These are phyloP conservation scores for Chlamydomonas asymmetrica DNA, from an alignment of 139 green algal genomes.

Conservation along the genomic window DNA sequence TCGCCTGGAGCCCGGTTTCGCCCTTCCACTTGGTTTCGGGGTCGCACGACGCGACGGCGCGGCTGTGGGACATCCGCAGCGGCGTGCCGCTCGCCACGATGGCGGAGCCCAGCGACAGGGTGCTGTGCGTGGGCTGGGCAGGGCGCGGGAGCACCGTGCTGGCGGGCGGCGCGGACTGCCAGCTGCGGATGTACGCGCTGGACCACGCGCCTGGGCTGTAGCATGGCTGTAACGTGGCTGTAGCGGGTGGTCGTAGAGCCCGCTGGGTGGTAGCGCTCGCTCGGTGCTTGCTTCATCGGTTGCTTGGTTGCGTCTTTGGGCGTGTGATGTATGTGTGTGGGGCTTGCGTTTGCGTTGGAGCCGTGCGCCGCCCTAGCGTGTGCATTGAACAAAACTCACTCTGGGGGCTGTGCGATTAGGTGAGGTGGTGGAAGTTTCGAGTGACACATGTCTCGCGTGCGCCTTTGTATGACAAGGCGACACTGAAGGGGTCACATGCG, in stretches of 20 bases:
- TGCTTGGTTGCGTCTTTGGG: background rate
- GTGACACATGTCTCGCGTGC: too few relatives aligned
- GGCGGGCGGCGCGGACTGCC: constrained; percentile 51
- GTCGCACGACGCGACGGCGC: constrained; percentile 56
- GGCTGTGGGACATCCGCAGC: constrained; percentile 68
- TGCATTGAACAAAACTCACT: too few relatives aligned
- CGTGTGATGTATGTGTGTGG: background rate
- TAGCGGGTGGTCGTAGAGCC: background rate
- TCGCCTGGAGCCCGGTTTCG: constrained; percentile 68
- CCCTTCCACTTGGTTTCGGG: constrained; percentile 67
- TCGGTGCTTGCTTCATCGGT: background rate
- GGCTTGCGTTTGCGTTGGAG: background rate
- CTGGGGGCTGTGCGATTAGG: too few relatives aligned
- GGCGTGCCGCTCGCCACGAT: constrained; percentile 60
- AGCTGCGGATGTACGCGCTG: constrained; percentile 46
- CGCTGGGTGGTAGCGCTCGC: background rate
- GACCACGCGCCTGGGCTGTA: background rate
- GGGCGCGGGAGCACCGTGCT: background rate
- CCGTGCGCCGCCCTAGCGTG: too few relatives aligned
- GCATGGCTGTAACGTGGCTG: too few relatives aligned
- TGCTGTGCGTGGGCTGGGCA: constrained; percentile 51
- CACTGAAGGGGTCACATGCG: too few relatives aligned
- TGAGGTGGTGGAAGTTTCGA: too few relatives aligned
- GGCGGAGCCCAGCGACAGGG: constrained; percentile 55
- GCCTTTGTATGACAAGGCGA: too few relatives aligned